phyloP scores from a whole-genome alignment of 2,329 filamentous ascomycete genomes.

The Colletotrichum sp. region DNA sequence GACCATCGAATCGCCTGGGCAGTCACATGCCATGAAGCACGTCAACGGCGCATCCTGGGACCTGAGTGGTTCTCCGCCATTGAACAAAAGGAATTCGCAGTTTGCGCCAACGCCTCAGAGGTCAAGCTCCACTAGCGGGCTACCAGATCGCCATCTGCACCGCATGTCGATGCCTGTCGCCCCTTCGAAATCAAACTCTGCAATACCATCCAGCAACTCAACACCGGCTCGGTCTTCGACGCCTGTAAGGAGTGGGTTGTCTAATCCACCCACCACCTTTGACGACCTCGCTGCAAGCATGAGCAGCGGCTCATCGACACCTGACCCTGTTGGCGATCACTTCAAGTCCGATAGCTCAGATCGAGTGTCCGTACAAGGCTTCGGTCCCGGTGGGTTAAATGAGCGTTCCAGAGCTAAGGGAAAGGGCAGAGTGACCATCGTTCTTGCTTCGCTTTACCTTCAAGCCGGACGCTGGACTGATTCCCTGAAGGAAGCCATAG shows the following conservation, averaged over 20 bases:
- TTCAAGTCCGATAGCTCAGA: constrained; percentile 58
- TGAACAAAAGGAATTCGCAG: constrained; percentile 61
- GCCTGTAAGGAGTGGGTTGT: constrained; percentile 52
- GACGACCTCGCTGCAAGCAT: constrained; percentile 48
- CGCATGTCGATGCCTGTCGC: constrained; percentile 86
- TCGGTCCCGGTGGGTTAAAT: constrained; percentile 72
- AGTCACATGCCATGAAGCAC: constrained; percentile 44
- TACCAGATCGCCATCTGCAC: constrained; percentile 63
- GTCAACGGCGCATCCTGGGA: constrained; percentile 48
- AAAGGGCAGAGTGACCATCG: constrained; percentile 77
- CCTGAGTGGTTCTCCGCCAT: constrained; percentile 41
- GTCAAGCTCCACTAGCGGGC: constrained; percentile 58
- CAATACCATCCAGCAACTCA: constrained; percentile 48
- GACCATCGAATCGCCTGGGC: constrained; percentile 77
- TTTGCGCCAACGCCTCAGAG: constrained; percentile 52
- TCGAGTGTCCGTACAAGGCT: constrained; percentile 71
- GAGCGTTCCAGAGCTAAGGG: constrained; percentile 83
- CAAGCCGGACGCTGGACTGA: constrained; percentile 91
- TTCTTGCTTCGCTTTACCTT: constrained; percentile 85
- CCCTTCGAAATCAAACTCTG: constrained; percentile 48
- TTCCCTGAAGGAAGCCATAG: constrained; percentile 81
- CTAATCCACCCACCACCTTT: constrained; percentile 53
- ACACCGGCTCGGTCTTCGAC: constrained; percentile 56
- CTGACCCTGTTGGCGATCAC: constrained; percentile 48
- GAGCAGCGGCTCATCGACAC: constrained; percentile 40